Evolutionary conservation across 208 protist species (phyloP), one percentile per base, ranked within the genome.

Genomic region (Giardia duodenalis): DNA sequence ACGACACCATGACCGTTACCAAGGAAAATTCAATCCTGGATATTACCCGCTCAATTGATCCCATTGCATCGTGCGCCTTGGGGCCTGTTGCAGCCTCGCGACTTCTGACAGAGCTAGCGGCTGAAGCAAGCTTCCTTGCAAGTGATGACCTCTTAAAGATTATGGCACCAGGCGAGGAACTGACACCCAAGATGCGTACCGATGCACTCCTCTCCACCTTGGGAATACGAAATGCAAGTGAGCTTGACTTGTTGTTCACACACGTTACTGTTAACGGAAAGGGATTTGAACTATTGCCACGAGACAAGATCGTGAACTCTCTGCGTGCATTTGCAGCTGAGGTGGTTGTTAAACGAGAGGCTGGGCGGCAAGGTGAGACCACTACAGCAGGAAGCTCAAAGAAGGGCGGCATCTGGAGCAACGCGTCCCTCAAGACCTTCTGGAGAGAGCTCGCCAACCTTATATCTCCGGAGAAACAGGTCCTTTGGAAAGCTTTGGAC

Each of bases 381-480:
- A 45, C 4, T 45, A 91, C 0, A 43, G 44, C 88, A 22, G n/a
- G 47, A 67, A 22, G 1, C 0, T 1, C 1, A 43, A 46, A 91
- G 2, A 46, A 91, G 45, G 22, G 4, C n/a, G 88, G 88, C 0
- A 91, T 91, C 2, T 91, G 88, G 88, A 2, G 1, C 1, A 22
- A 2, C n/a, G 44, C n/a, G 4, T n/a, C 1, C 46, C 42, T 91
- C 42, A 47, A 22, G 10, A 3, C n/a, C 2, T 91, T 91, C 44
- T 91, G 88, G 88, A 91, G 47, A 45, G 88, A 91, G 45, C 1
- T 91, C 2, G 88, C 30, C 4, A 19, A 48, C n/a, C n/a, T 91
- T n/a, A 45, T 47, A n/a, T 46, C 10, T 2, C 1, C 88, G 2
- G 10, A 91, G 44, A 91, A 91, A 48, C 42, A 22, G 19, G 47